Conservation (phyloP, 345 rosid species). For the Hibiscus syriacus region DNA sequence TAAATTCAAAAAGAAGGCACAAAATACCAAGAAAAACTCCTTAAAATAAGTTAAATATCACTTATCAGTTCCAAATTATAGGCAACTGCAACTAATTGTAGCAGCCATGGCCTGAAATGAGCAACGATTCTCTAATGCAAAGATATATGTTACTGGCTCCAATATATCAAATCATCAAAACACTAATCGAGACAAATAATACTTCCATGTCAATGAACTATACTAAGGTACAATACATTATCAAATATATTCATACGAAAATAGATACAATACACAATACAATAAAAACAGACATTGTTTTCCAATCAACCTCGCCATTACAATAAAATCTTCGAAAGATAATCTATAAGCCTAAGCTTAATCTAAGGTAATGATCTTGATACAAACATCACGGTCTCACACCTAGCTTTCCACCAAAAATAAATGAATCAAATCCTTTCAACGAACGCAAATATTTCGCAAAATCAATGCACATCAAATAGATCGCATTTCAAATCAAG, state of each 20-base stretch:
- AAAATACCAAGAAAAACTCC: neutral
- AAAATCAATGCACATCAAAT: neutral
- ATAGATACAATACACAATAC: neutral
- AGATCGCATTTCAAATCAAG: conserved; percentile 8
- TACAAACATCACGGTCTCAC: neutral
- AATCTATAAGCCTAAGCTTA: neutral
- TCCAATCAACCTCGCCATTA: neutral
- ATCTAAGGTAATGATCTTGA: neutral
- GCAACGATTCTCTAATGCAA: neutral
- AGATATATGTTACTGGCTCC: neutral
- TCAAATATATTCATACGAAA: neutral
- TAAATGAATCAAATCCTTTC: neutral
- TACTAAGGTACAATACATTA: neutral
- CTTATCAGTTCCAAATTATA: neutral
- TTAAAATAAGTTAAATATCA: neutral
- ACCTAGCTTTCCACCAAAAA: neutral
- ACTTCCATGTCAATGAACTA: neutral
- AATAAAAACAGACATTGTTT: neutral
- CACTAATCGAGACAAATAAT: neutral
- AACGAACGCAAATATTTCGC: neutral
- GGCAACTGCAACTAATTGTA: neutral
- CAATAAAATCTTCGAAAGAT: neutral
- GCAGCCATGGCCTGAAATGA: neutral
- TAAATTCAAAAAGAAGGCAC: neutral
- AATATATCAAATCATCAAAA: neutral